Base-by-base conservation (phyloP, 2,329 filamentous ascomycete species). In the Penicillium sp. region DNA sequence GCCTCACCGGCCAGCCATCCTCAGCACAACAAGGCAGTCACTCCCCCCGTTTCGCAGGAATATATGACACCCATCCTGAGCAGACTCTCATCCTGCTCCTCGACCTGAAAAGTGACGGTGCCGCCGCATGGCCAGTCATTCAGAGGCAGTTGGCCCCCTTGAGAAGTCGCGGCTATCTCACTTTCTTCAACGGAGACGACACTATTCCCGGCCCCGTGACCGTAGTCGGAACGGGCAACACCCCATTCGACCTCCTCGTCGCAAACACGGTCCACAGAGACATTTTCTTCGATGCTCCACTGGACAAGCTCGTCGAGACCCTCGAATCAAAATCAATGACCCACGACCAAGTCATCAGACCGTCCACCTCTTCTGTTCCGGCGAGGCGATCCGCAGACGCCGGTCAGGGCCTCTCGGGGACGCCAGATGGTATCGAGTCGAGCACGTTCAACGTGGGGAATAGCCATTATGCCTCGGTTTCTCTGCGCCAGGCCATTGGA, bases 391-490 rank as follows among this genome's bases (percentile, higher is more conserved):
- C 54, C 11, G 44, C 49, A n/a, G 51, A 50, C 45, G 54, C 56
- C 39, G 72, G 73, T 25, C 76, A 79, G 64, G 77, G 76, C 46
- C 64, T 66, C 12, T 69, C 73, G 43, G 71, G 71, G 43, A 68
- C 70, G 37, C 57, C 65, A 1, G 57, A 59, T 2, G 51, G 62
- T 3, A 67, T 70, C 29, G 59, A 58, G 2, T 66, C 72, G 27
- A 68, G 72, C 53, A 63, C 64, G 0, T 79, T 76, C 66, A 69
- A 74, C 54, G 43, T 59, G 5, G 70, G 71, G 11, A 82, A 80
- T 55, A 80, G 76, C 25, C 80, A 76, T 66, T 82, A 81, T 61
- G 79, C 80, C 12, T 78, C 74, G 4, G 72, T 75, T 7, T 76
- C 75, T 4, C 81, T 82, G 59, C 68, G 63, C 9, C 60, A 64